Evolutionary conservation across 129 eudicot species (phyloP).

Genomic region (Flaveria brownii): DNA sequence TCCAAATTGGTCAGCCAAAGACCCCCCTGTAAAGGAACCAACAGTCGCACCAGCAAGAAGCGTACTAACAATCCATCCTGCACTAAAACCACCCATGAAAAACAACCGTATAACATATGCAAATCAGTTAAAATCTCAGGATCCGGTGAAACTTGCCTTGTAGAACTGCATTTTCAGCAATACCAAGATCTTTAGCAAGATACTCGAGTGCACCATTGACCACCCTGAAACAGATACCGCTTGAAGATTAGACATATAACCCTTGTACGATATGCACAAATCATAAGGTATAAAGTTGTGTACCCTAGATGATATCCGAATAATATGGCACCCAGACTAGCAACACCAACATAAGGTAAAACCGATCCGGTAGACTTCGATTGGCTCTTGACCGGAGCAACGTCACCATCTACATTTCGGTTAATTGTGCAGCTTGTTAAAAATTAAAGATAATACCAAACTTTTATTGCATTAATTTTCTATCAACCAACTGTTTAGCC

Average conservation of each 20-base stretch:
- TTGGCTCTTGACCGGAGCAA: constrained; percentile 44
- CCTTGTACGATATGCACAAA: not conserved
- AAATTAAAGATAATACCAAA: constrained; percentile 13
- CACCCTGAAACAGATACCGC: constrained; percentile 53
- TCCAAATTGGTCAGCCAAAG: constrained; percentile 92
- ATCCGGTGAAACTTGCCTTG: constrained; percentile 60
- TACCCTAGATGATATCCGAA: constrained; percentile 98
- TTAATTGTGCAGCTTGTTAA: constrained; percentile 21
- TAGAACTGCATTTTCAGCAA: constrained; percentile 75
- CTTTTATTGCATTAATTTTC: not conserved
- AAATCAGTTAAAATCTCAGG: not conserved
- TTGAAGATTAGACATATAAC: constrained; percentile 6
- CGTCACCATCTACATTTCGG: constrained; percentile 52
- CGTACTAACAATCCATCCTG: constrained; percentile 94
- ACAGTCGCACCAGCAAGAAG: constrained; percentile 94
- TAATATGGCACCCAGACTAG: constrained; percentile 89
- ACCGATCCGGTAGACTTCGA: constrained; percentile 71
- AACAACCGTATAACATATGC: not conserved
- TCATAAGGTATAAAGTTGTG: not conserved
- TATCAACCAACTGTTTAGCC: constrained; percentile 21
- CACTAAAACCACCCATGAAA: constrained; percentile 6
- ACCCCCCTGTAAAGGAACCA: constrained; percentile 91
- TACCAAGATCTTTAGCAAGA: constrained; percentile 83
- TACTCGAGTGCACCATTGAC: constrained; percentile 96
- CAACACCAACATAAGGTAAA: constrained; percentile 90